Evolutionary conservation across 2,329 filamentous ascomycete genomes (phyloP).

Genomic region (Alternaria viburni): DNA sequence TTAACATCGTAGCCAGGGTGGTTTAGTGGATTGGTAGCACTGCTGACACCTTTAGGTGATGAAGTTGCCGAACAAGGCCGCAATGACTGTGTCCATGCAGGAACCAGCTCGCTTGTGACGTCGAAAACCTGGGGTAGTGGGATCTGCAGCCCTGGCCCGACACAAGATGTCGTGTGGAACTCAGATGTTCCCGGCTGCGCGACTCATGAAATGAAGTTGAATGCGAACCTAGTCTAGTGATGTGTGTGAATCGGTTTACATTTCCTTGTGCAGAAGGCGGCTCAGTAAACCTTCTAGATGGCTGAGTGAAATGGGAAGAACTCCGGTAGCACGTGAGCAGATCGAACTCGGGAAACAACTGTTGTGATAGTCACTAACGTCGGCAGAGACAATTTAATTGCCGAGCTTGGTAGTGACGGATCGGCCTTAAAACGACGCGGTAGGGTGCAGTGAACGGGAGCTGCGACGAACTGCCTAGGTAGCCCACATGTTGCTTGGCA

Average conservation of each 20-base stretch:
- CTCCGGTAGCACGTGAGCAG: neutral
- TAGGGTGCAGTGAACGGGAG: constrained; percentile 1
- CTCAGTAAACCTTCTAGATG: neutral
- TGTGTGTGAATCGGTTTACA: neutral
- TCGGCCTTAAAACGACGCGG: neutral
- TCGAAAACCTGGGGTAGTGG: neutral
- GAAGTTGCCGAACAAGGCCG: neutral
- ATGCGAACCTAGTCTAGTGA: neutral
- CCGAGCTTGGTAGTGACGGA: neutral
- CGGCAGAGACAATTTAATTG: neutral
- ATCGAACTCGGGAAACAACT: neutral
- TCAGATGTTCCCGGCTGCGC: neutral
- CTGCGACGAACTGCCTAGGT: neutral
- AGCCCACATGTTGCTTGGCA: constrained; percentile 13
- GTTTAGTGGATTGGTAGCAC: neutral
- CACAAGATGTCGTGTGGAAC: neutral
- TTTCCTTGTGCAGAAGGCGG: neutral
- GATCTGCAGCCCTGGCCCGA: neutral
- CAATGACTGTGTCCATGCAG: neutral
- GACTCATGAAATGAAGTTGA: neutral
- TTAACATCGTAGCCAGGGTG: neutral
- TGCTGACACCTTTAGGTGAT: neutral
- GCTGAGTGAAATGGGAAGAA: neutral
- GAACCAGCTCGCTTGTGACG: constrained; percentile 5
- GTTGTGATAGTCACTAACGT: neutral